These are phyloP conservation scores for Fusarium pseudocircinatum DNA, from an alignment of 2,329 filamentous ascomycete species.

Conservation along the genomic window DNA sequence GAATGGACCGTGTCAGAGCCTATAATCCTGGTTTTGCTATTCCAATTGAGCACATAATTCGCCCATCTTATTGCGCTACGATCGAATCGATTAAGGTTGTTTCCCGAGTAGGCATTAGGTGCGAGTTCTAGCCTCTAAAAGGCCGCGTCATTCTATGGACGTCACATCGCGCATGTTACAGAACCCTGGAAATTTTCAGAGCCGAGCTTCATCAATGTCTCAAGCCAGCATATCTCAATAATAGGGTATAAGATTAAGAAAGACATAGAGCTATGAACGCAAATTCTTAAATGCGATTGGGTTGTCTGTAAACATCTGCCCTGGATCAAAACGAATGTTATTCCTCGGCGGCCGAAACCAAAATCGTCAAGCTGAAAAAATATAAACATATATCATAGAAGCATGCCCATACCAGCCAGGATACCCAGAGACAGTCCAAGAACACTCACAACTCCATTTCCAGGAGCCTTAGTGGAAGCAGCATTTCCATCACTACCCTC, in stretches of 20 bases:
- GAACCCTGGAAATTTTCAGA: not conserved
- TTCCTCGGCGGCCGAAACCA: not conserved
- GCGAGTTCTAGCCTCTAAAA: not conserved
- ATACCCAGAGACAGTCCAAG: constrained; percentile 1
- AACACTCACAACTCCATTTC: not conserved
- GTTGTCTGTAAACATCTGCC: not conserved
- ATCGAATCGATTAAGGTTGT: not conserved
- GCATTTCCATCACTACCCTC: not conserved
- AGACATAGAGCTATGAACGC: not conserved
- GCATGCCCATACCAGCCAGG: constrained; percentile 1
- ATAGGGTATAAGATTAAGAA: not conserved
- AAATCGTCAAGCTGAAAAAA: not conserved
- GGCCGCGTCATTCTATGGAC: not conserved
- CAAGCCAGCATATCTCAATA: not conserved
- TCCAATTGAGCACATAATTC: not conserved
- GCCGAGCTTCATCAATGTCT: not conserved
- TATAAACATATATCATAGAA: not conserved
- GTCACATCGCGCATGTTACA: not conserved
- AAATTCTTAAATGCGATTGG: not conserved
- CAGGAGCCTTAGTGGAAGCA: not conserved
- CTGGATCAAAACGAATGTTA: not conserved
- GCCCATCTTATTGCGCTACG: not conserved
- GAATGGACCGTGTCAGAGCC: not conserved
- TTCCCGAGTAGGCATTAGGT: not conserved
- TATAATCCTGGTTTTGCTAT: accelerated